phyloP scores from a whole-genome alignment of 192 early-diverging fungal species.

The Martensiomyces pterosporus region DNA sequence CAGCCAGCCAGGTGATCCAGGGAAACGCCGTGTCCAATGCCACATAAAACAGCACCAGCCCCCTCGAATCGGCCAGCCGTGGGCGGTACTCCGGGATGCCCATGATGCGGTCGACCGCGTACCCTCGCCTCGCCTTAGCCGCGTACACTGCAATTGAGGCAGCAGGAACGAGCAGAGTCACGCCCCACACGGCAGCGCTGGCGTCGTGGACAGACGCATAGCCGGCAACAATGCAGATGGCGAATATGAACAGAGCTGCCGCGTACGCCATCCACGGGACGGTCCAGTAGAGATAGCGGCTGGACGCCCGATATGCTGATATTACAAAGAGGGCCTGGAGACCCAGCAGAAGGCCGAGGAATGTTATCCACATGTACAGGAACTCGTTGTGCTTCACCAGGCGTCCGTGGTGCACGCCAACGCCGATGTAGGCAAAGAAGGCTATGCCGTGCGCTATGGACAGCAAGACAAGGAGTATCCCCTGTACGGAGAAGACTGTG shows the following conservation, averaged over 20 bases:
- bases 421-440: constrained; percentile 44
- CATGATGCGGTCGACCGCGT: constrained; percentile 50
- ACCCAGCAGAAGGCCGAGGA: constrained; percentile 29
- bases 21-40: constrained; percentile 39
- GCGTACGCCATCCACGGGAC: constrained; percentile 46
- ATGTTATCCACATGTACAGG: constrained; percentile 42
- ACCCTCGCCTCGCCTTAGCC: constrained; percentile 46
- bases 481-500: constrained; percentile 46
- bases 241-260: constrained; percentile 19
- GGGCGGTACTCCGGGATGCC: constrained; percentile 49
- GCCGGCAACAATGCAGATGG: constrained; percentile 30
- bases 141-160: constrained; percentile 27
- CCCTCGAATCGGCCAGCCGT: constrained; percentile 30
- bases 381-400: constrained; percentile 41
- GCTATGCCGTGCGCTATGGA: constrained; percentile 28
- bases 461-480: constrained; percentile 29
- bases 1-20: constrained; percentile 26
- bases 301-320: constrained; percentile 44
- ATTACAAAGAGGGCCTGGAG: constrained; percentile 50
- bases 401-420: constrained; percentile 23
- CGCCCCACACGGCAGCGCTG: constrained; percentile 33
- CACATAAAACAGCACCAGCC: constrained; percentile 23
- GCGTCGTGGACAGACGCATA: constrained; percentile 22
- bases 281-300: constrained; percentile 44
- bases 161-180: constrained; percentile 28